These are phyloP conservation scores for Jacaranda mimosifolia DNA, from an alignment of 257 asterid genomes.

Conservation along the genomic window DNA sequence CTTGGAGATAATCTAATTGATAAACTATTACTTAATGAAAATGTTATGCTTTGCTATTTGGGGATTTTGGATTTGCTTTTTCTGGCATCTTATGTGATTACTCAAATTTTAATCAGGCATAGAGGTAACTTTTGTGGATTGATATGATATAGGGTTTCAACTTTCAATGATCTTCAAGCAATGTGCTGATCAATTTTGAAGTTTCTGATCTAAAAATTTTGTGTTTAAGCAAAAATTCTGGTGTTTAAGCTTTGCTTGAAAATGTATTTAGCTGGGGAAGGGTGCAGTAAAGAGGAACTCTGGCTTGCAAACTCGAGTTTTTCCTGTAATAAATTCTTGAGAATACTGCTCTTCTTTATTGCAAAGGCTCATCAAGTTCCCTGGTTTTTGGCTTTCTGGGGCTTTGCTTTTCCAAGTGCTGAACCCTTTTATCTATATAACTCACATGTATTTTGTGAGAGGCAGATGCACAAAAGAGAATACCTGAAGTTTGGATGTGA, in stretches of 20 bases:
- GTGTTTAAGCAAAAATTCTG: not conserved
- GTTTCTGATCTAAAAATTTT: not conserved
- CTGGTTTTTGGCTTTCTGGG: not conserved
- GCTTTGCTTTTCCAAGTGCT: not conserved
- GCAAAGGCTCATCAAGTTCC: not conserved
- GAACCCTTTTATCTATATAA: not conserved
- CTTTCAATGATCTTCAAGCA: not conserved
- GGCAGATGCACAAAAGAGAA: not conserved
- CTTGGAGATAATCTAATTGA: not conserved
- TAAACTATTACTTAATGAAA: not conserved
- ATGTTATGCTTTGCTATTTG: not conserved
- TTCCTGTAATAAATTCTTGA: not conserved
- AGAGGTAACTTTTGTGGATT: too few species aligned
- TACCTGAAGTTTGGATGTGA: not conserved
- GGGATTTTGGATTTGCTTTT: not conserved
- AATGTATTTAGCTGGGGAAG: not conserved
- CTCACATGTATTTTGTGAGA: not conserved
- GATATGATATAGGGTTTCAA: not conserved
- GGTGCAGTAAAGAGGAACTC: not conserved
- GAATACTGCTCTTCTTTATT: not conserved
- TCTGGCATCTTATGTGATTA: not conserved
- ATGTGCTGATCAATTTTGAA: not conserved
- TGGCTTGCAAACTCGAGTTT: not conserved
- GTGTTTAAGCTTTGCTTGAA: not conserved
- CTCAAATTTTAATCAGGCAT: not conserved